phyloP scores from a whole-genome alignment of 225 moss, liverwort and hornwort genomes.

The Polytrichum formosum region DNA sequence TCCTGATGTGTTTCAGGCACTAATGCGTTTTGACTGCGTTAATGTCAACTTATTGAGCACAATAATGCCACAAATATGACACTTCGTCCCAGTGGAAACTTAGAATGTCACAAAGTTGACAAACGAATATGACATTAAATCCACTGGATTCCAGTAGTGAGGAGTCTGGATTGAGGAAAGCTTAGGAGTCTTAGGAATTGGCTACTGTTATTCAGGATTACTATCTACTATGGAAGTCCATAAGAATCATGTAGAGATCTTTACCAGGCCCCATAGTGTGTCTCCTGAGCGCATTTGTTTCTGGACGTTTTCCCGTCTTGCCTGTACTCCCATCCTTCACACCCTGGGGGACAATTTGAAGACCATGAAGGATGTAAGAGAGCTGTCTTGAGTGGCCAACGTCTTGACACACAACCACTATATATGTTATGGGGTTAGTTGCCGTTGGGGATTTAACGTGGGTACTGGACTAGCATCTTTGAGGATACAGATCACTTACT shows the following conservation, averaged over 20 bases:
- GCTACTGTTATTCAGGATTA: not conserved
- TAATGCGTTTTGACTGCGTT: too few species aligned
- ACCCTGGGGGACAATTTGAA: constrained; percentile 1
- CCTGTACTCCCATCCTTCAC: constrained; percentile 1
- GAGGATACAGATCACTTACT: too few species aligned
- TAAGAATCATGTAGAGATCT: not conserved
- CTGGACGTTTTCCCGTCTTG: constrained; percentile 1
- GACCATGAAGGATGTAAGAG: not conserved
- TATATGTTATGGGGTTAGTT: not conserved
- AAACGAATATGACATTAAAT: too few species aligned
- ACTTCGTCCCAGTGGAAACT: too few species aligned
- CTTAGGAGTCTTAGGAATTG: not conserved
- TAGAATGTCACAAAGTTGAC: too few species aligned
- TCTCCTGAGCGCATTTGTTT: not conserved
- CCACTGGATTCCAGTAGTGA: too few species aligned
- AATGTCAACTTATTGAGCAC: too few species aligned
- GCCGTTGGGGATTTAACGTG: too few species aligned
- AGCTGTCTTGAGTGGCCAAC: constrained; percentile 1
- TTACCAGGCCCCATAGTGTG: constrained; percentile 8
- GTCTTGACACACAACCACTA: not conserved
- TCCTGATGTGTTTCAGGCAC: not conserved
- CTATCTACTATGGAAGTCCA: not conserved
- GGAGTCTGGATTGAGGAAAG: not conserved
- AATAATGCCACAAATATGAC: too few species aligned
- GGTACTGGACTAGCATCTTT: too few species aligned